Conservation (phyloP, 208 protist species). For the Trypanosoma theileri region DNA sequence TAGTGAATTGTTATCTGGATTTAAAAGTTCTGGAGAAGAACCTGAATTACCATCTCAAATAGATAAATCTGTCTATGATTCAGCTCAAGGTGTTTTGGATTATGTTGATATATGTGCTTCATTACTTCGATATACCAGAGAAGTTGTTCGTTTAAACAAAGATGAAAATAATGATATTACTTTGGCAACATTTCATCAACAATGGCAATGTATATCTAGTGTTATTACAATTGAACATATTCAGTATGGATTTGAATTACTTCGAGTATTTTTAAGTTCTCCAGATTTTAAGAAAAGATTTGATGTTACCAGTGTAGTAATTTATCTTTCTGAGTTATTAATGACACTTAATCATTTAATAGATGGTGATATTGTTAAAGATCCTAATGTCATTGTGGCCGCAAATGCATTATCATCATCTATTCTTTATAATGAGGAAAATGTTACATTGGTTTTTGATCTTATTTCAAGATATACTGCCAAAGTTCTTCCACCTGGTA, state of each 20-base stretch:
- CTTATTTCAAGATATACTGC: slow-evolving; percentile 47
- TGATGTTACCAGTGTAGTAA: slow-evolving; percentile 52
- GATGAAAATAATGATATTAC: slow-evolving; percentile 31
- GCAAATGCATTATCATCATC: slow-evolving; percentile 82
- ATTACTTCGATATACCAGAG: slow-evolving; percentile 69
- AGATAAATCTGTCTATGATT: slow-evolving; percentile 51
- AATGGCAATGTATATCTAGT: slow-evolving; percentile 74
- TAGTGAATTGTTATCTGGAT: slow-evolving; percentile 55
- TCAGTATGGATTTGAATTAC: slow-evolving; percentile 57
- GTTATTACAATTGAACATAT: slow-evolving; percentile 78
- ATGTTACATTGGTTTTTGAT: slow-evolving; percentile 74
- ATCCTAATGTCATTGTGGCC: slow-evolving; percentile 60
- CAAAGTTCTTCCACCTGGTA: slow-evolving; percentile 36
- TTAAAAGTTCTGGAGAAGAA: slow-evolving; percentile 59
- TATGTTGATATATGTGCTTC: slow-evolving; percentile 69
- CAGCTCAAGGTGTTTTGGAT: slow-evolving; percentile 46
- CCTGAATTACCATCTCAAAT: slow-evolving; percentile 64
- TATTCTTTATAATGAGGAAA: slow-evolving; percentile 82
- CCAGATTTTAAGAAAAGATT: slow-evolving; percentile 59
- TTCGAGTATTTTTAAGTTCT: slow-evolving; percentile 65
- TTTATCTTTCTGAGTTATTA: slow-evolving; percentile 75
- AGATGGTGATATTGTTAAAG: slow-evolving; percentile 68
- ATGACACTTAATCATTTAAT: slow-evolving; percentile 73
- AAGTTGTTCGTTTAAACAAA: slow-evolving; percentile 54
- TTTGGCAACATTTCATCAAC: slow-evolving; percentile 59